Conservation (phyloP, 2,329 filamentous ascomycete genomes). For the Penicillium sp. region DNA sequence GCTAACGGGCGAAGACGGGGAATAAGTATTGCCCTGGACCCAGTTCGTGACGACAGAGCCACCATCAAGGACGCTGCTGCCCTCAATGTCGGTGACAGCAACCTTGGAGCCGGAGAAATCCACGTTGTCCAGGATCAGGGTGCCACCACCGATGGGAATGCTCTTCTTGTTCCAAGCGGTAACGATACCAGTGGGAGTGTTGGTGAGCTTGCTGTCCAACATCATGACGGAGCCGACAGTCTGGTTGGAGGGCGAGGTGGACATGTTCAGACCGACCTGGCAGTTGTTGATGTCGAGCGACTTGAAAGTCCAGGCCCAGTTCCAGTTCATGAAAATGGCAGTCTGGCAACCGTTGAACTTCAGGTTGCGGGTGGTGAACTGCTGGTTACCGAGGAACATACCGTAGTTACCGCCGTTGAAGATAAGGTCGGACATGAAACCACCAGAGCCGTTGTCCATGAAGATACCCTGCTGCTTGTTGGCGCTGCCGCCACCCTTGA, state of each 20-base stretch:
- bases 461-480: conserved; percentile 74
- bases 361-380: conserved; percentile 79
- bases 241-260: conserved; percentile 59
- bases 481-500: conserved; percentile 56
- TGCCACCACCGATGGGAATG: conserved; percentile 67
- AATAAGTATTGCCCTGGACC: conserved; percentile 74
- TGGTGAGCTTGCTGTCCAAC: conserved; percentile 72
- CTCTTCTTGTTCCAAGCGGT: conserved; percentile 65
- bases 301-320: conserved; percentile 82
- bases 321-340: conserved; percentile 85
- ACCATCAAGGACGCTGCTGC: conserved; percentile 62
- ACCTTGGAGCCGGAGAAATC: conserved; percentile 68
- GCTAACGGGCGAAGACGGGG: conserved; percentile 21
- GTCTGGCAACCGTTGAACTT: conserved; percentile 78
- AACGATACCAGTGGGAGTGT: conserved; percentile 70
- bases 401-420: conserved; percentile 80
- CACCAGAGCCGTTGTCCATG: conserved; percentile 80
- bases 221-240: conserved; percentile 81
- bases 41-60: conserved; percentile 66
- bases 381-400: conserved; percentile 77
- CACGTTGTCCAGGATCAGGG: conserved; percentile 82
- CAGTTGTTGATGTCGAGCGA: conserved; percentile 70
- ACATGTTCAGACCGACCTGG: conserved; percentile 73
- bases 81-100: conserved; percentile 59
- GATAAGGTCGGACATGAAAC: conserved; percentile 75